phyloP scores from a whole-genome alignment of 177 flowering plant species.

The Vitis hybrid region DNA sequence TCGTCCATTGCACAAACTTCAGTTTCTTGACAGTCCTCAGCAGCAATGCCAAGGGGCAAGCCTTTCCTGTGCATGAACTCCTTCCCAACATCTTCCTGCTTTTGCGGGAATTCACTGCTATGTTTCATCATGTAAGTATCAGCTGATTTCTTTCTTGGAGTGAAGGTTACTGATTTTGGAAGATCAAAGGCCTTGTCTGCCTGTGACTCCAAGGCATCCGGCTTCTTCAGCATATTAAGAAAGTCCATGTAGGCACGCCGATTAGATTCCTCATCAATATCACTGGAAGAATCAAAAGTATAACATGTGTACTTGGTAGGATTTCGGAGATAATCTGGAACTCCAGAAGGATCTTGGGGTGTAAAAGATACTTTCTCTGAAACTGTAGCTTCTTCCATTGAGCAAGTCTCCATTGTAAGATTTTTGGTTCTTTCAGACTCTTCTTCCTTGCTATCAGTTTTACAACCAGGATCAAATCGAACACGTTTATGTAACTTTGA shows the following conservation, averaged over 20 bases:
- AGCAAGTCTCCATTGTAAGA: conserved; percentile 17
- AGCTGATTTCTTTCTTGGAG: conserved; percentile 53
- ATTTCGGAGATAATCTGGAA: conserved; percentile 80
- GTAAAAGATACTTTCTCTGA: conserved; percentile 8
- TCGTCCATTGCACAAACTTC: conserved; percentile 81
- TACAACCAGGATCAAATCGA: conserved; percentile 55
- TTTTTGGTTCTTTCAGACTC: conserved; percentile 25
- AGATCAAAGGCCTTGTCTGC: conserved; percentile 28
- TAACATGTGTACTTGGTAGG: conserved; percentile 76
- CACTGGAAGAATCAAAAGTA: conserved; percentile 57
- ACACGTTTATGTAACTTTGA: conserved; percentile 71
- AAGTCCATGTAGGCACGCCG: conserved; percentile 61
- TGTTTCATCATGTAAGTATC: conserved; percentile 16
- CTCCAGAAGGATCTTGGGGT: conserved; percentile 27
- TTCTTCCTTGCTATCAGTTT: conserved; percentile 16
- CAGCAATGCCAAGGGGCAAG: conserved; percentile 44
- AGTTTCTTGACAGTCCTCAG: conserved; percentile 30
- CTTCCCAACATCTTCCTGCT: conserved; percentile 19
- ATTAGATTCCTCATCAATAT: conserved; percentile 67
- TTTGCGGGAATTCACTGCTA: conserved; percentile 18
- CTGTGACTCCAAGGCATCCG: conserved; percentile 19
- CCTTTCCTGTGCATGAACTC: conserved; percentile 23
- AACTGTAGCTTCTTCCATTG: conserved; percentile 16
- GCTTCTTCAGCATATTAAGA: conserved; percentile 33
- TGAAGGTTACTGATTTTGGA: conserved; percentile 60